Percentiles rank a stretch among this genome's conserved stretches.
Conservation (phyloP, 2,329 filamentous ascomycete genomes). For the Botrytis galanthina region DNA sequence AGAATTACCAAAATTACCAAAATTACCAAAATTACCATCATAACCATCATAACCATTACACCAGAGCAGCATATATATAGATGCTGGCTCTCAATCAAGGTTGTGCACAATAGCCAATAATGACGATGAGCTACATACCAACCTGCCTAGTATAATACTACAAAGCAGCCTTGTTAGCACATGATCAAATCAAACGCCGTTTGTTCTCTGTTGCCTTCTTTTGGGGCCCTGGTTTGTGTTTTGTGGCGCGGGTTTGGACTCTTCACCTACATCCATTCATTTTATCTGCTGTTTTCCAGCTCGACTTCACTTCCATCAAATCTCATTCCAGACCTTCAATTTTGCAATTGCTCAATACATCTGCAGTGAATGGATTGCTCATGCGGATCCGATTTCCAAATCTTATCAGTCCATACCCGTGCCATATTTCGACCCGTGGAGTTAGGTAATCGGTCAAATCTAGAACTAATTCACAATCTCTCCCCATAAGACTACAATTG, state of each 20-base stretch:
- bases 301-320: background rate
- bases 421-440: background rate
- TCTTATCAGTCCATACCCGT: background rate
- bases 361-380: background rate
- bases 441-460: constrained; percentile 5
- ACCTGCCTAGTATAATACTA: too few species aligned
- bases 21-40: too few species aligned
- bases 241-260: background rate
- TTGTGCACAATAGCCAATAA: background rate
- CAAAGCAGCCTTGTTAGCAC: constrained; percentile 14
- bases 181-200: background rate
- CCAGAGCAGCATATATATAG: background rate
- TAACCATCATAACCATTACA: too few species aligned
- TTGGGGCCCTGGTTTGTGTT: too few species aligned
- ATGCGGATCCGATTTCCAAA: background rate
- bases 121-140: background rate
- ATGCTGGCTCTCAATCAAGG: background rate
- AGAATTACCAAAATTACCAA: background rate
- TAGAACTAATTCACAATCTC: background rate
- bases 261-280: background rate
- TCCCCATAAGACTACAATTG: background rate
- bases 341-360: background rate
- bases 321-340: background rate
- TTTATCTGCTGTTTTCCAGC: background rate
- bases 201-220: background rate